Percentiles rank a stretch among this genome's conserved stretches.
phyloP scores from a whole-genome alignment of 1,284 basidiomycete genomes.

The Anthracocystis walkeri region DNA sequence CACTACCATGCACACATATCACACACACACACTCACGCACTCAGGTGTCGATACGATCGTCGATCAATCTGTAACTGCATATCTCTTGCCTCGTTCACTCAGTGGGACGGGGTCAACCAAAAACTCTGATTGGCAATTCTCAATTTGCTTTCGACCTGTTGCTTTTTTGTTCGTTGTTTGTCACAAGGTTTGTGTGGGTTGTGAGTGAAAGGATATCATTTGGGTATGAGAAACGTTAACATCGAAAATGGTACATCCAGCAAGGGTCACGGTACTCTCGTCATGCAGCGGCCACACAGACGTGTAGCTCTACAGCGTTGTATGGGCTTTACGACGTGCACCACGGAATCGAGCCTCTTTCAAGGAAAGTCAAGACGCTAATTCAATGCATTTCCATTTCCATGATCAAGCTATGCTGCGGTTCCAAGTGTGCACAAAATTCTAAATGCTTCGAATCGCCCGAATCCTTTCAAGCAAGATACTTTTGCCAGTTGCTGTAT shows the following conservation, averaged over 20 bases:
- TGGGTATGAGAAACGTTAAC: not conserved
- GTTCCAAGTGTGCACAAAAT: no score
- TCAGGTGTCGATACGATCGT: not conserved
- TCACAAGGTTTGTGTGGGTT: not conserved
- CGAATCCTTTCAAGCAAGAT: constrained; percentile 18
- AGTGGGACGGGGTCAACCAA: constrained; percentile 1
- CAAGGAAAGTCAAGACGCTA: no score
- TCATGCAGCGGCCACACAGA: no score
- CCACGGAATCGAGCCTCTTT: no score
- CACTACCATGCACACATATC: constrained; percentile 1
- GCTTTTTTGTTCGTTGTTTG: not conserved
- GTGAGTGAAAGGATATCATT: not conserved
- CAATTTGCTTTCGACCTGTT: constrained; percentile 33
- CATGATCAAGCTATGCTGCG: no score
- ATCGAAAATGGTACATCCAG: no score
- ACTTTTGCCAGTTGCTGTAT: constrained; percentile 7
- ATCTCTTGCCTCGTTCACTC: not conserved
- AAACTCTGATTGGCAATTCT: constrained; percentile 39
- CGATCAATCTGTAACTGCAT: not conserved
- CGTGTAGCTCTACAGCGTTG: no score
- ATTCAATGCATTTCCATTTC: no score
- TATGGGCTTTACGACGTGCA: no score
- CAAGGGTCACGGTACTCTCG: no score
- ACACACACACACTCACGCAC: constrained; percentile 2
- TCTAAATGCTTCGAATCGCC: constrained; percentile 23